Conservation (phyloP, 164 flowering plant genomes). For the Annona cherimola region DNA sequence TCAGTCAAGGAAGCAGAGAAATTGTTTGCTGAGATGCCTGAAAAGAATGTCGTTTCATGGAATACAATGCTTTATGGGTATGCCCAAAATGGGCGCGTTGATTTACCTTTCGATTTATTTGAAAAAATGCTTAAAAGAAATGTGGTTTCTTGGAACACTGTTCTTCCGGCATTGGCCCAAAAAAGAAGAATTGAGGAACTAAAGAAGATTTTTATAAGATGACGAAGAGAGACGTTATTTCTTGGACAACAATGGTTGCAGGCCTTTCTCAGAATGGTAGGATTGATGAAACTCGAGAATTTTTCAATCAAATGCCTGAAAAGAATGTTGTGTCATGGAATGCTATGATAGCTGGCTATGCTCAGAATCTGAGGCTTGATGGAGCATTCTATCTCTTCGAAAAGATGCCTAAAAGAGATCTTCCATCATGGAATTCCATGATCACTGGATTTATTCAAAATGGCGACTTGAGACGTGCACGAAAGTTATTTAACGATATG, state of each 20-base stretch:
- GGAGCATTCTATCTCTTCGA: conserved; percentile 5
- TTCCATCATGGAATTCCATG: conserved; percentile 11
- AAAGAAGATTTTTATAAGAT: not conserved
- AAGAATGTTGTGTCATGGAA: conserved; percentile 14
- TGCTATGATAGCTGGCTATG: conserved; percentile 13
- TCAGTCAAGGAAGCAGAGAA: no score
- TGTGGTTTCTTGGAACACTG: no score
- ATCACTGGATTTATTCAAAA: conserved; percentile 11
- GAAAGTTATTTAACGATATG: conserved; percentile 1
- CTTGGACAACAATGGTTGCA: conserved; percentile 9
- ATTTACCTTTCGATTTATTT: no score
- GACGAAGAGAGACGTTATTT: conserved; percentile 7
- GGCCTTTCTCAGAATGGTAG: conserved; percentile 12
- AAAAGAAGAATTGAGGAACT: conserved; percentile 3
- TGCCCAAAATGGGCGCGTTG: no score
- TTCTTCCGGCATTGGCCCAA: conserved; percentile 11
- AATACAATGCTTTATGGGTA: no score
- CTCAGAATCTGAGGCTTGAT: conserved; percentile 7
- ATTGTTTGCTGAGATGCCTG: conserved; percentile 4
- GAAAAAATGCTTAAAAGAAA: no score
- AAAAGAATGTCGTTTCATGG: not conserved
- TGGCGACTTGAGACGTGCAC: conserved; percentile 10
- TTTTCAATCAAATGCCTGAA: conserved; percentile 10
- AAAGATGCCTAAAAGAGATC: conserved; percentile 10
- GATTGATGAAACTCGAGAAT: conserved; percentile 7